Evolutionary conservation across 2,329 filamentous ascomycete species (phyloP), one percentile per base, ranked within the genome.

Genomic region (Didymella exigua): DNA sequence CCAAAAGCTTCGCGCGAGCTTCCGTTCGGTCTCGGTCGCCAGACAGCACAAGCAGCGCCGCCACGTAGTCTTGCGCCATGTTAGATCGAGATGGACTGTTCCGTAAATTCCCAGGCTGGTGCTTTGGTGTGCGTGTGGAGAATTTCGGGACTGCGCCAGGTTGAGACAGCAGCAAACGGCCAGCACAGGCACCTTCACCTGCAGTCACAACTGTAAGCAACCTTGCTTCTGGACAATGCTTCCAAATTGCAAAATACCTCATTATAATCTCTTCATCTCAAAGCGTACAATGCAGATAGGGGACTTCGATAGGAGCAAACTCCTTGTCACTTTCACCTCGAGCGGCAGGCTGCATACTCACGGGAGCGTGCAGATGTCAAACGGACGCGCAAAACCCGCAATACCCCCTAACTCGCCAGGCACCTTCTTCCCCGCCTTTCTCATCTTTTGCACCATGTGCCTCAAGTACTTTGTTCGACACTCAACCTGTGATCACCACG

Each of bases 311-410:
- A 19, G 26, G 9, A 29, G 19, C 10, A 46, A 53, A 19, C 5
- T 53, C 23, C 36, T 7, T 41, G 42, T 42, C 37, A 26, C 37
- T 42, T 53, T 53, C 49, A 47, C 42, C 37, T 29, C 24, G 10
- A 41, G 31, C 37, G 36, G 14, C 29, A 21, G 42, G 14, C 19
- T 19, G 43, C 18, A 29, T 36, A 19, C 29, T 16, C 29, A 47
- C 43, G 49, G 49, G 23, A 36, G 37, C 29, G 9, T 42, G 43
- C 29, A 53, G 49, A 42, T 36, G 37, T 24, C 49, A 47, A 53
- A 46, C 30, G 43, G 49, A 41, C 24, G 30, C 5, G 9, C 37
- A 33, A 40, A 52, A 36, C n/a, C 5, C 10, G 14, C 33, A 31
- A 31, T n/a, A 16, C 9, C 2, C 5, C 33, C 41, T 9, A 21